Base-by-base conservation (phyloP, 2,329 filamentous ascomycete genomes). In the Dactylellina cionopaga region DNA sequence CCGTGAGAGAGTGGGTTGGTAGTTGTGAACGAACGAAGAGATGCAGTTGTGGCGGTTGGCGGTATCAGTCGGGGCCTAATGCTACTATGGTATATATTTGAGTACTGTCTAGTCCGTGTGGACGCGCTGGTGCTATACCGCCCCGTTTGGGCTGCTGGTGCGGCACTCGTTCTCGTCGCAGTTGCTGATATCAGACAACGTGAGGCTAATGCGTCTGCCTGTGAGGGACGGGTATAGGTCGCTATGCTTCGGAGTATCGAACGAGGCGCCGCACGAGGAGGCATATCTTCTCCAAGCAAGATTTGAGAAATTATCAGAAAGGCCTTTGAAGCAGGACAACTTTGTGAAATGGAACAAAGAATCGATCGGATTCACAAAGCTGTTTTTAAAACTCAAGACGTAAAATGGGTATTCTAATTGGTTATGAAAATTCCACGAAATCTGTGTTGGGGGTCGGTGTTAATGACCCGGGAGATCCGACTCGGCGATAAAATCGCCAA, bases 1-100 rank as follows among this genome's bases (percentile, higher is more conserved):
- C 90, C 92, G 80, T 99, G 95, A 52, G 80, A 82, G 59, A 82
- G 80, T 64, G 83, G 78, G 9, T 86, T 79, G 3, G 89, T 89
- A 9, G 85, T 86, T 41, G 90, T 90, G 80, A 97, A 95, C 24
- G 39, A 22, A 35, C 44, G 35, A 24, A 31, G 39, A 17, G n/a
- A n/a, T n/a, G n/a, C n/a, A n/a, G n/a, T n/a, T n/a, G n/a, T n/a
- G n/a, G n/a, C n/a, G n/a, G n/a, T n/a, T n/a, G n/a, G n/a, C n/a
- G n/a, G n/a, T n/a, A n/a, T n/a, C n/a, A n/a, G n/a, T n/a, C n/a
- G n/a, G n/a, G n/a, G n/a, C n/a, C n/a, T n/a, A n/a, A n/a, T n/a
- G n/a, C n/a, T n/a, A n/a, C n/a, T n/a, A n/a, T n/a, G n/a, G n/a
- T n/a, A n/a, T n/a, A n/a, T n/a, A n/a, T n/a, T n/a, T n/a, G n/a